These are phyloP conservation scores for Lentinus brumalis DNA, from an alignment of 768 basidiomycete species.

Conservation along the genomic window DNA sequence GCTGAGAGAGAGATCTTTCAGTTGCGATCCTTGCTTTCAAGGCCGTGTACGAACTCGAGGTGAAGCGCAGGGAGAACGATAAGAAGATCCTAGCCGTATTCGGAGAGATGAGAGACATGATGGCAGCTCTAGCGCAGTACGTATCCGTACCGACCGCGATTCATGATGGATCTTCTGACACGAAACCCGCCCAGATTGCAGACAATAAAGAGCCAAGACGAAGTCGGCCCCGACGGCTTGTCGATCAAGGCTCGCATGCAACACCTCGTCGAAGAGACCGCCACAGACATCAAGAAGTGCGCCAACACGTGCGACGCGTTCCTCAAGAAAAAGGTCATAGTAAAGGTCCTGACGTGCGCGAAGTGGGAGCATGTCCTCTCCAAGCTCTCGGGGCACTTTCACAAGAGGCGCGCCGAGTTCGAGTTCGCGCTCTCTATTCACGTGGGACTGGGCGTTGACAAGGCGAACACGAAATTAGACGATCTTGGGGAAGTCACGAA, in stretches of 20 bases:
- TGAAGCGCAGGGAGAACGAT: constrained; percentile 52
- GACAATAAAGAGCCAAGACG: constrained; percentile 32
- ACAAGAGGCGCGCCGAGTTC: constrained; percentile 26
- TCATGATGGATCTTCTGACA: background rate
- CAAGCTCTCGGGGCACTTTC: constrained; percentile 23
- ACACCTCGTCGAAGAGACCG: constrained; percentile 27
- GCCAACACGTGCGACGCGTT: constrained; percentile 36
- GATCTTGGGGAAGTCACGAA: constrained; percentile 2
- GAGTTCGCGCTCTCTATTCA: constrained; percentile 33
- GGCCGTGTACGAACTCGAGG: constrained; percentile 48
- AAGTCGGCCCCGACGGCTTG: constrained; percentile 35
- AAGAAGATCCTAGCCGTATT: constrained; percentile 48
- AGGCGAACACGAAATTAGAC: constrained; percentile 20
- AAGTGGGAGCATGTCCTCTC: constrained; percentile 31
- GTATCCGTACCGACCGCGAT: constrained; percentile 11
- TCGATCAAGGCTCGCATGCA: constrained; percentile 37
- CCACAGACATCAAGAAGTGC: constrained; percentile 33
- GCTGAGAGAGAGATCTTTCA: too few relatives aligned
- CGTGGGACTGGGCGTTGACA: constrained; percentile 26
- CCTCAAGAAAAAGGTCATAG: constrained; percentile 30
- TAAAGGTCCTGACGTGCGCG: constrained; percentile 29
- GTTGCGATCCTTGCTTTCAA: constrained; percentile 54
- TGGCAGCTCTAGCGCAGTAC: constrained; percentile 47
- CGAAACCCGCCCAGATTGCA: constrained; percentile 28
- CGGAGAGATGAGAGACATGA: constrained; percentile 52